Percentiles rank a stretch among this genome's conserved stretches.
Conservation (phyloP, 1,284 basidiomycete genomes). For the Porogramme epimiltina region DNA sequence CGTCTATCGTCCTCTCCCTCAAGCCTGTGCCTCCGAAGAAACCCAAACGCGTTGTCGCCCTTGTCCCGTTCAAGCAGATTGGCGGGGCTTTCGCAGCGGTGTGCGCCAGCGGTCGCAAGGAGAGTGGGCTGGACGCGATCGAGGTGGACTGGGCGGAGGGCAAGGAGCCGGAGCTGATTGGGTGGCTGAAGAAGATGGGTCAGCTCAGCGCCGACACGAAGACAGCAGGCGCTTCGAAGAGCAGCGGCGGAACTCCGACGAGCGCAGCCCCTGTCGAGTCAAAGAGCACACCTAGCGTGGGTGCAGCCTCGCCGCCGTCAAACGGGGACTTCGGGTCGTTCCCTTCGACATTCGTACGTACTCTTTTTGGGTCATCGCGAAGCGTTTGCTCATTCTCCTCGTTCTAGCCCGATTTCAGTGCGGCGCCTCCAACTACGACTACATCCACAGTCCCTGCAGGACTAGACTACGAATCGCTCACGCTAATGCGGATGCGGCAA, state of each 20-base stretch:
- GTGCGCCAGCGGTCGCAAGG: slow-evolving; percentile 54
- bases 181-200: slow-evolving; percentile 74
- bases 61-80: slow-evolving; percentile 75
- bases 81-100: slow-evolving; percentile 74
- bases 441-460: slow-evolving; percentile 37
- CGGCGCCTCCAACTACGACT: slow-evolving; percentile 25
- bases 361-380: slow-evolving; percentile 3
- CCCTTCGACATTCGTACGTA: slow-evolving; percentile 58
- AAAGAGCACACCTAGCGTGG: background rate
- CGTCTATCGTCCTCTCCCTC: slow-evolving; percentile 64
- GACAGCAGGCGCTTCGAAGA: background rate
- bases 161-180: slow-evolving; percentile 73
- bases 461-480: slow-evolving; percentile 79
- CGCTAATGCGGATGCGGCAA: slow-evolving; percentile 80
- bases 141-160: slow-evolving; percentile 57
- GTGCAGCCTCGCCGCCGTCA: slow-evolving; percentile 4
- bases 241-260: background rate
- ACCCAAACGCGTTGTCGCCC: slow-evolving; percentile 65
- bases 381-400: background rate
- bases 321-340: slow-evolving; percentile 38
- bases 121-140: slow-evolving; percentile 42
- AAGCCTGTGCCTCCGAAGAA: slow-evolving; percentile 56
- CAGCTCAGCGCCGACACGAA: slow-evolving; percentile 44
- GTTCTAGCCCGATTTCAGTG: slow-evolving; percentile 29
- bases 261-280: background rate